phyloP scores from a whole-genome alignment of 2,329 filamentous ascomycete species.

The Diatrype stigma region DNA sequence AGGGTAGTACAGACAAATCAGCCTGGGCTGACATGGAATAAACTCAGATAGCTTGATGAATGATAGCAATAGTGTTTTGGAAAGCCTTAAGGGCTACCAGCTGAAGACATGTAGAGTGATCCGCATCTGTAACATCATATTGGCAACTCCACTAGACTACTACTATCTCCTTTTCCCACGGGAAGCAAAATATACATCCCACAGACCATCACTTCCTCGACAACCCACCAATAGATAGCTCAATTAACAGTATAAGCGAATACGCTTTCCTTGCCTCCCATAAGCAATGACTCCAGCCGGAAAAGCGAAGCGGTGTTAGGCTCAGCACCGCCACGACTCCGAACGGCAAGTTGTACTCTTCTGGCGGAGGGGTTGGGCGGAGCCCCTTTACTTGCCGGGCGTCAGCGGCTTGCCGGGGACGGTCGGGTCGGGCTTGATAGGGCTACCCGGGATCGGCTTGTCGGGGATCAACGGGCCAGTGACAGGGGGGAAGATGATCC shows the following conservation, averaged over 20 bases:
- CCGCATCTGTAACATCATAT: no score
- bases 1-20: background rate
- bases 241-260: background rate
- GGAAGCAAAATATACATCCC: background rate
- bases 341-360: background rate
- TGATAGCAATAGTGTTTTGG: background rate
- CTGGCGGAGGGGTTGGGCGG: background rate
- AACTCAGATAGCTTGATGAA: background rate
- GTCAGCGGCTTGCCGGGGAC: slow-evolving; percentile 26
- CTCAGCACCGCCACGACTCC: background rate
- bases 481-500: slow-evolving; percentile 9
- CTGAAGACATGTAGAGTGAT: background rate
- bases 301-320: background rate
- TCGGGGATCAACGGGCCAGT: slow-evolving; percentile 25
- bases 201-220: background rate
- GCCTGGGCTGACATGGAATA: background rate
- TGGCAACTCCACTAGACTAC: background rate
- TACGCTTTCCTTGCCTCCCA: background rate
- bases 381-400: slow-evolving; percentile 11
- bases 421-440: slow-evolving; percentile 24
- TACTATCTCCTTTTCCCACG: background rate
- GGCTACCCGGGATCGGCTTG: slow-evolving; percentile 20
- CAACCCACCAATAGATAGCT: background rate
- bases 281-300: background rate
- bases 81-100: background rate